Base-by-base conservation (phyloP, 208 protist genomes). In the Trypanosoma lewisi region DNA sequence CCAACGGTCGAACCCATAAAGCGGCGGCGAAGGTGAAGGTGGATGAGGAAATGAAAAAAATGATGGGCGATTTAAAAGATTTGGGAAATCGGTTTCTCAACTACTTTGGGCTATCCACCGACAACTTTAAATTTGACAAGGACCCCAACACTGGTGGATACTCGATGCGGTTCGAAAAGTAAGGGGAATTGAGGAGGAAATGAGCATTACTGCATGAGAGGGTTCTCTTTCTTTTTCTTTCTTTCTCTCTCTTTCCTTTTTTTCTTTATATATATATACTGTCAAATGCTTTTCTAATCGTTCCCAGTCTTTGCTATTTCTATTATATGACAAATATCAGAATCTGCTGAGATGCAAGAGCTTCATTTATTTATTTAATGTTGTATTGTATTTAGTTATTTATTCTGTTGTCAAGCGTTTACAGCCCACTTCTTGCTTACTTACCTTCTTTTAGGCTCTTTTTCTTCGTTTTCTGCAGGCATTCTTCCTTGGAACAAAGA, bases 61-160 rank as follows among this genome's bases (percentile, higher is more conserved):
- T 98, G 94, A 37, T 98, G 23, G 83, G 89, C 25, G 87, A 99
- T 51, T 77, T 99, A 39, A 99, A 99, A 75, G 86, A 97, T 53
- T 61, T 99, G 1, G 98, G 98, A 7, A 98, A 98, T 72, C 85
- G 79, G n/a, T 73, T 98, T 33, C 78, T 99, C 8, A 94, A 96
- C 21, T 96, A 94, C 61, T 98, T 99, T 77, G 98, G 98, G 11
- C 59, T 99, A 12, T 96, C 84, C 2, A 96, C 95, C 12, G 96
- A 99, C 57, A 98, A 98, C 77, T 99, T 99, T 70, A 93, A 99
- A 78, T 93, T 98, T 50, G 84, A 97, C 53, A 96, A 99, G 72
- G 95, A 98, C 74, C 89, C 91, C 12, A 83, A 81, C 45, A 88
- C 81, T 6, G 97, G 96, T 12, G 82, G 81, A 28, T 98, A 98